Conservation (phyloP, 1,139 yeast species). For the Geotrichum carabidarum region DNA sequence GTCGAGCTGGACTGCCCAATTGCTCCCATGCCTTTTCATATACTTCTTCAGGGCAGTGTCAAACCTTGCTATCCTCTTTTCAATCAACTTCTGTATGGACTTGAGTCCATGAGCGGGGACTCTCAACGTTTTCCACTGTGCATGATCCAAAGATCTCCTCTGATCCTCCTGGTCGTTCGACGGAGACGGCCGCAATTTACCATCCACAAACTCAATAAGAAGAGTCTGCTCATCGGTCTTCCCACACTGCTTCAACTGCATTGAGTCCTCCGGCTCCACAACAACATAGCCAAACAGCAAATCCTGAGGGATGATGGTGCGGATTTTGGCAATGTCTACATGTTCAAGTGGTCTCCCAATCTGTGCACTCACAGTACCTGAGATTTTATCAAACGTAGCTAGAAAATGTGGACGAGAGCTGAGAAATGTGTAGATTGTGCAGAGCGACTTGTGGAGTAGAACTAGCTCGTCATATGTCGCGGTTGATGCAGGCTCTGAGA, state of each 20-base stretch:
- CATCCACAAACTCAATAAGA: constrained; percentile 75
- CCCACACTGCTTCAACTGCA: constrained; percentile 27
- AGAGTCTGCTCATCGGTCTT: constrained; percentile 45
- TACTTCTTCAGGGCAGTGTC: constrained; percentile 42
- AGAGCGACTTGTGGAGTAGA: constrained; percentile 22
- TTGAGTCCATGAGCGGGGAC: constrained; percentile 46
- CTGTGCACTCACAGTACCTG: constrained; percentile 46
- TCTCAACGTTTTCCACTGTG: constrained; percentile 28
- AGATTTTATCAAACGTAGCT: constrained; percentile 50
- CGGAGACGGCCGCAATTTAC: constrained; percentile 42
- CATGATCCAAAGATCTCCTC: not conserved
- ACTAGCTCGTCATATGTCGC: constrained; percentile 1
- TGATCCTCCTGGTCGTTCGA: not conserved
- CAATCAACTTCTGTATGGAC: constrained; percentile 55
- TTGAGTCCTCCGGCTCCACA: constrained; percentile 34
- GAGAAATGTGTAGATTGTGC: constrained; percentile 52
- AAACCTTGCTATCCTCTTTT: constrained; percentile 55
- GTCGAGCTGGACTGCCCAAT: constrained; percentile 41
- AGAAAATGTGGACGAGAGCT: constrained; percentile 51
- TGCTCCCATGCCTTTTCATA: constrained; percentile 31
- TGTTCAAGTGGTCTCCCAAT: constrained; percentile 23
- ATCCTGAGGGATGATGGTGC: constrained; percentile 61
- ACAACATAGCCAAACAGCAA: constrained; percentile 63
- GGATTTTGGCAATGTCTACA: constrained; percentile 60
- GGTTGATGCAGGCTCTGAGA: not conserved